phyloP scores from a whole-genome alignment of 306 rosid genomes.

The Vicia faba region DNA sequence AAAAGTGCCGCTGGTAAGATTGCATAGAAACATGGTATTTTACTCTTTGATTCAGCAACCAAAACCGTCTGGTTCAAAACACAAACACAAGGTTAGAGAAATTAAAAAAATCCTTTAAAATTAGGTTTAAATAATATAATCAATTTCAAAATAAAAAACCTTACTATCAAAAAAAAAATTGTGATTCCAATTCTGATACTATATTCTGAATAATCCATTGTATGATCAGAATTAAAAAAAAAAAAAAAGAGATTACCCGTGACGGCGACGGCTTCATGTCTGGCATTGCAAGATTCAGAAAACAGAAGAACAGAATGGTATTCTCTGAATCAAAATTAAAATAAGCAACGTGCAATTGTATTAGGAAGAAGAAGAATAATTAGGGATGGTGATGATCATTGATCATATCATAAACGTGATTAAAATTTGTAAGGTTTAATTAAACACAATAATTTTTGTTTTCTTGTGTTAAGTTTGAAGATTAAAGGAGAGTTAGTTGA shows the following conservation, averaged over 20 bases:
- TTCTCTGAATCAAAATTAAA: not conserved
- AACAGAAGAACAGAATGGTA: not conserved
- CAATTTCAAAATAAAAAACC: no score
- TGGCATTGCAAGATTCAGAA: not conserved
- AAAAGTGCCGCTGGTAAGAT: constrained; percentile 58
- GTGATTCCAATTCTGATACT: not conserved
- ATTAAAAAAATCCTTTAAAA: not conserved
- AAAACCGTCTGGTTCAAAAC: constrained; percentile 47
- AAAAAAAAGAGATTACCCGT: not conserved
- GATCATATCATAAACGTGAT: not conserved
- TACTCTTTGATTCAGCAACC: constrained; percentile 44
- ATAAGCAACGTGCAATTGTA: not conserved
- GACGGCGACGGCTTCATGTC: not conserved
- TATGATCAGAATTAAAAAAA: not conserved
- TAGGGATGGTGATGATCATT: not conserved
- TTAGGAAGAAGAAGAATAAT: not conserved
- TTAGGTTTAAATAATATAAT: not conserved
- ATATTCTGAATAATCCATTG: not conserved
- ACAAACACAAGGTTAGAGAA: constrained; percentile 5
- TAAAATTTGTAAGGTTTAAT: not conserved
- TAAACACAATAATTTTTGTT: not conserved
- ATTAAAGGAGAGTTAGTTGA: not conserved
- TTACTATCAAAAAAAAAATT: not conserved
- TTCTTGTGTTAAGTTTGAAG: not conserved
- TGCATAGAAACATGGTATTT: constrained; percentile 50